These are phyloP conservation scores for Populus hybrid DNA, from an alignment of 441 rosid species.

Conservation along the genomic window DNA sequence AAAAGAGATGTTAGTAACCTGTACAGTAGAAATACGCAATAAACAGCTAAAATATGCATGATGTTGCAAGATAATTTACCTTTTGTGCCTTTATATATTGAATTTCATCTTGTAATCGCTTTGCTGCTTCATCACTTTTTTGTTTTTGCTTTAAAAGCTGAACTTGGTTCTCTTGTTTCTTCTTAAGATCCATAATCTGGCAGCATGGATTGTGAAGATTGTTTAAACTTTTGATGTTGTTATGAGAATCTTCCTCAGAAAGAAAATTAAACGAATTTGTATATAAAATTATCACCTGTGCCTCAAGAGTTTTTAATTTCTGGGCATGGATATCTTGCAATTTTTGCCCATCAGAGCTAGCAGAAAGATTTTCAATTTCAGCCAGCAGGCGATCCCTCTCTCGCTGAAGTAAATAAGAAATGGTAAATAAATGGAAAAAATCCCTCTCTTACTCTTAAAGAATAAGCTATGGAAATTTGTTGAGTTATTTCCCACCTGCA, in stretches of 20 bases:
- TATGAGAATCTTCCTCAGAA: not conserved
- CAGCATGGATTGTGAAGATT: conserved; percentile 9
- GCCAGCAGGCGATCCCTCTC: conserved; percentile 84
- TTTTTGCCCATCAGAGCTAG: conserved; percentile 81
- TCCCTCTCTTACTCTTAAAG: conserved; percentile 3
- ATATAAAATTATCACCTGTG: conserved; percentile 50
- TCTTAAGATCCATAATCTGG: conserved; percentile 89
- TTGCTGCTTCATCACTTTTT: conserved; percentile 94
- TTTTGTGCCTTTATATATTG: conserved; percentile 94
- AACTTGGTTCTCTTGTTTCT: conserved; percentile 95
- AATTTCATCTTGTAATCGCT: conserved; percentile 91
- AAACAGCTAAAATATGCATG: not conserved
- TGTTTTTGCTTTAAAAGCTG: conserved; percentile 95
- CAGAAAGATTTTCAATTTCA: conserved; percentile 85
- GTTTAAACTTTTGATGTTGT: conserved; percentile 9
- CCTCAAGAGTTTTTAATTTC: conserved; percentile 80
- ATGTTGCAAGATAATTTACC: conserved; percentile 34
- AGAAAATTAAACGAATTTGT: conserved; percentile 2
- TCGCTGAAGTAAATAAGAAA: conserved; percentile 47
- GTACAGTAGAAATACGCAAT: not conserved
- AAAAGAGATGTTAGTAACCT: not conserved
- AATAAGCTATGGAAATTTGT: conserved; percentile 11
- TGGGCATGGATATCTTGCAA: conserved; percentile 81
- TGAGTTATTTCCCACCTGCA: conserved; percentile 56
- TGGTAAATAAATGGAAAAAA: conserved; percentile 10